Conservation (phyloP, 768 basidiomycete species). For the Phanerodontia chrysosporium region DNA sequence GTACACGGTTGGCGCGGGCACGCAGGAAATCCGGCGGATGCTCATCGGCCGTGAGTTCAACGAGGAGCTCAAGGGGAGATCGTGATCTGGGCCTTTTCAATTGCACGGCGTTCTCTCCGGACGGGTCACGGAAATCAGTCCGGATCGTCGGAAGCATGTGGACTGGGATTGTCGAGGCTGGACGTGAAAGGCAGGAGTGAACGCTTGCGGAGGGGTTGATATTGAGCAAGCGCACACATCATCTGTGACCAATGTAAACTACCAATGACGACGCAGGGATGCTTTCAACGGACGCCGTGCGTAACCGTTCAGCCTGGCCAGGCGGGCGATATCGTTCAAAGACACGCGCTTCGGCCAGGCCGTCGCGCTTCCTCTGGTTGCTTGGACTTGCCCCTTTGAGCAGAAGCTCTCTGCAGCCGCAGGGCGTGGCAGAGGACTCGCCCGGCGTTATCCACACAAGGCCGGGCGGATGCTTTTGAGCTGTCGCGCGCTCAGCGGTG, state of each 20-base stretch:
- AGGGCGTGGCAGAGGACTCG: too few relatives aligned
- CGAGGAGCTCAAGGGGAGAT: constrained; percentile 44
- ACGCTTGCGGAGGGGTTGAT: neutral
- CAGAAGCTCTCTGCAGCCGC: too few relatives aligned
- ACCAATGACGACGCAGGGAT: too few relatives aligned
- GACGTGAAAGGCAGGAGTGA: neutral
- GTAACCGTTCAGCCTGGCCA: too few relatives aligned
- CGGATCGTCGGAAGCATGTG: neutral
- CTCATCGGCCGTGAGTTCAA: constrained; percentile 93
- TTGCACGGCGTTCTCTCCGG: neutral
- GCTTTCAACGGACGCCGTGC: too few relatives aligned
- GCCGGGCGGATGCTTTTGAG: too few relatives aligned
- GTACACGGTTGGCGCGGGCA: constrained; percentile 95
- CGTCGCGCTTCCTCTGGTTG: too few relatives aligned
- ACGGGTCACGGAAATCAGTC: neutral
- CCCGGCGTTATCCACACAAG: too few relatives aligned
- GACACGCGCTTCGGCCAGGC: too few relatives aligned
- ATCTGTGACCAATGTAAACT: neutral
- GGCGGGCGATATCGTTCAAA: too few relatives aligned
- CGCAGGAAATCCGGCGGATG: constrained; percentile 93
- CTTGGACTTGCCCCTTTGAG: too few relatives aligned
- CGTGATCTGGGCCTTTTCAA: neutral
- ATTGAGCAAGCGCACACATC: neutral
- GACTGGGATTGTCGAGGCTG: neutral
- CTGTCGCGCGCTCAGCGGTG: too few relatives aligned